Conservation (phyloP, 2,329 filamentous ascomycete species). For the Pseudogymnoascus sp. region DNA sequence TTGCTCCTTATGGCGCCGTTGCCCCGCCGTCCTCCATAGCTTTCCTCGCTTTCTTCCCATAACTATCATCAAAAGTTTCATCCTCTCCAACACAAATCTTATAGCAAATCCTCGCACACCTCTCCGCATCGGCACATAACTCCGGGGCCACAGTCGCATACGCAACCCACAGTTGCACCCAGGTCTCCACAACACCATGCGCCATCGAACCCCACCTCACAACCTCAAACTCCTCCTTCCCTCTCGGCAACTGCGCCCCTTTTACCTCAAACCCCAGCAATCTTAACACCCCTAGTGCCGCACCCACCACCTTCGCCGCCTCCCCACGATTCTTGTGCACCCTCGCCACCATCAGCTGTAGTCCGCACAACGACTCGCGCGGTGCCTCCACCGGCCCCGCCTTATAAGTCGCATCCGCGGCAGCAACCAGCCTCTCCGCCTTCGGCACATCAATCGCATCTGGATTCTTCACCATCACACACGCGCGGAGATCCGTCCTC, state of each 20-base stretch:
- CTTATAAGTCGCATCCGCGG: background rate
- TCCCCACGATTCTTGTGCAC: background rate
- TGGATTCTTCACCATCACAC: background rate
- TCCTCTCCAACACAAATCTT: constrained; percentile 31
- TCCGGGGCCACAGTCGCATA: constrained; percentile 21
- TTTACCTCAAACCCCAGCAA: background rate
- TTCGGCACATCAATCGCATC: background rate
- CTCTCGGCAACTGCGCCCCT: background rate
- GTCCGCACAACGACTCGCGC: background rate
- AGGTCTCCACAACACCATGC: constrained; percentile 24
- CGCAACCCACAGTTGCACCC: constrained; percentile 23
- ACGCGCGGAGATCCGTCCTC: background rate
- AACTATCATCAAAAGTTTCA: constrained; percentile 24
- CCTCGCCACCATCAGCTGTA: background rate
- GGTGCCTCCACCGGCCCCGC: background rate
- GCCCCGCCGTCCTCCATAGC: background rate
- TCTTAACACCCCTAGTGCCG: background rate
- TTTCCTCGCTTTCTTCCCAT: constrained; percentile 16
- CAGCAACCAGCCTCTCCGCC: background rate
- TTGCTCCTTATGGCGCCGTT: background rate
- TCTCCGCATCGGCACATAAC: constrained; percentile 20
- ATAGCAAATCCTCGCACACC: constrained; percentile 29
- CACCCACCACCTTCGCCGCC: background rate
- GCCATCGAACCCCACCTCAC: constrained; percentile 27
- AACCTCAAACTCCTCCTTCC: background rate